These are phyloP conservation scores for Helotiales sp. DNA, from an alignment of 2,329 filamentous ascomycete genomes.

Conservation along the genomic window DNA sequence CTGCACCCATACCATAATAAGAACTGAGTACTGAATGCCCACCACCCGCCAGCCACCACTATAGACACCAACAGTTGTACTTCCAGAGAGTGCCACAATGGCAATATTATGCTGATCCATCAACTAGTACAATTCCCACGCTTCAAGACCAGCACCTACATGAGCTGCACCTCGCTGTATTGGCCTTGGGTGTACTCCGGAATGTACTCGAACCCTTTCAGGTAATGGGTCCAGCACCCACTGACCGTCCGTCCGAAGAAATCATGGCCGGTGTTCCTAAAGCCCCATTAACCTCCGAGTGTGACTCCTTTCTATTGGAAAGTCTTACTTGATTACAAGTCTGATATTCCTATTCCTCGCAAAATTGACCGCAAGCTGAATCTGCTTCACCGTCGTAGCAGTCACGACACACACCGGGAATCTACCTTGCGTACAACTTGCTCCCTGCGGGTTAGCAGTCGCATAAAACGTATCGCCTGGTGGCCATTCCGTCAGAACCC, in stretches of 20 bases:
- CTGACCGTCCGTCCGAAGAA: neutral
- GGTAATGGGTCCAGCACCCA: neutral
- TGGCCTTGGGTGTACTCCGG: neutral
- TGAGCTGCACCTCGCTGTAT: neutral
- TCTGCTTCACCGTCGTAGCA: neutral
- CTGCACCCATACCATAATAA: constrained; percentile 27
- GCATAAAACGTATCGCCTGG: too few relatives aligned
- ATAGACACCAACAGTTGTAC: neutral
- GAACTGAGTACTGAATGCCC: neutral
- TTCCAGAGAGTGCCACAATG: neutral
- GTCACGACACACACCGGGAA: neutral
- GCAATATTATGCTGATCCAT: neutral
- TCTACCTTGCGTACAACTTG: neutral
- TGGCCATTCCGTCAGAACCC: neutral
- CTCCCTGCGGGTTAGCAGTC: neutral
- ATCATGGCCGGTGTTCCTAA: neutral
- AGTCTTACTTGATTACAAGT: neutral
- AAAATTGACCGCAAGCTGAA: neutral
- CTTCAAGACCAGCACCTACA: neutral
- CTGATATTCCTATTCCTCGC: neutral
- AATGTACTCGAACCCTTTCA: neutral
- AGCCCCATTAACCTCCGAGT: too few relatives aligned
- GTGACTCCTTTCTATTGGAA: too few relatives aligned
- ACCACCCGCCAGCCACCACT: neutral
- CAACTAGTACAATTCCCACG: neutral